These are phyloP conservation scores for Nigrospora oryzae DNA, from an alignment of 2,329 filamentous ascomycete genomes.

Conservation along the genomic window DNA sequence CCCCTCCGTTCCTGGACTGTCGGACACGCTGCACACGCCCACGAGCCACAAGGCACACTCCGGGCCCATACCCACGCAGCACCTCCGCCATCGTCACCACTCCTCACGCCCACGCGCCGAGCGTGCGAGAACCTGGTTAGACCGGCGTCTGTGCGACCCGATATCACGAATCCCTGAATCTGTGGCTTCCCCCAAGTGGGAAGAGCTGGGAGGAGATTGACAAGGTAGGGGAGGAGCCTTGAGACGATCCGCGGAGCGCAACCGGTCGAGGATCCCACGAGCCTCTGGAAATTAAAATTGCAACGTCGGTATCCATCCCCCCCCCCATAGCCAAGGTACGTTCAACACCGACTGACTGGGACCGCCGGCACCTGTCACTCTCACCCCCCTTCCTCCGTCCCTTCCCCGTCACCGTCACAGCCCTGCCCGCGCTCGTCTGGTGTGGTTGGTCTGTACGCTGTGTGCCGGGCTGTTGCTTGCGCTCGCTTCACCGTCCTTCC, in stretches of 20 bases:
- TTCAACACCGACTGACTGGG: conserved; percentile 2
- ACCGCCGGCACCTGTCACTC: neutral
- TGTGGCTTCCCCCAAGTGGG: neutral
- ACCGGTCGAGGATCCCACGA: conserved; percentile 5
- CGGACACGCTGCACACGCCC: too few relatives aligned
- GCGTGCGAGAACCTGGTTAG: too few relatives aligned
- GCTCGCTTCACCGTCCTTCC: neutral
- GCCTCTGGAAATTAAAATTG: conserved; percentile 10
- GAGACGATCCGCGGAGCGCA: conserved; percentile 2
- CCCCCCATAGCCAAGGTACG: conserved; percentile 2
- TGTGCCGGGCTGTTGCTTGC: neutral
- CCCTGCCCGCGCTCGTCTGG: neutral
- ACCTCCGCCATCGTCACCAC: too few relatives aligned
- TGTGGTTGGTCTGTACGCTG: neutral
- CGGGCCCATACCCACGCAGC: too few relatives aligned
- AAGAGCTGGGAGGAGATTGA: too few relatives aligned
- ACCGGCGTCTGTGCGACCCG: too few relatives aligned
- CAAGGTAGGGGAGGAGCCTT: conserved; percentile 1
- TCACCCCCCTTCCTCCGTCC: neutral
- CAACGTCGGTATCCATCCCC: conserved; percentile 7
- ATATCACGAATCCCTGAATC: neutral
- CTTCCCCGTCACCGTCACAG: neutral
- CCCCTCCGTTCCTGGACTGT: too few relatives aligned
- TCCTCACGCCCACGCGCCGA: too few relatives aligned
- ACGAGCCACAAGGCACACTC: too few relatives aligned